Base-by-base conservation (phyloP, 371 early-diverging fungal genomes). In the Coemansia sp. region DNA sequence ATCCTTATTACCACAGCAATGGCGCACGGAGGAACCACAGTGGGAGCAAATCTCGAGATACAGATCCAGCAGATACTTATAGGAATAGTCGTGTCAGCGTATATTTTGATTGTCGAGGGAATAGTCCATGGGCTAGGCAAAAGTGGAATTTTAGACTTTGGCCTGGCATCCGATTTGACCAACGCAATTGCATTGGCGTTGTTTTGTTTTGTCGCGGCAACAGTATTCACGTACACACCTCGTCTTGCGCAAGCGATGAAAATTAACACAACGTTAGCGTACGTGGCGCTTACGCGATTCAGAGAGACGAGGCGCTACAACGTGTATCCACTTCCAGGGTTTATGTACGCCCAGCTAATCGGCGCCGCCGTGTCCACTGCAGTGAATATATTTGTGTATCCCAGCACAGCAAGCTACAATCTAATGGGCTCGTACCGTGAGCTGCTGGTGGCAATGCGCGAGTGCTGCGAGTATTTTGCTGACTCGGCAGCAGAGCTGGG, bases 21-120 rank as follows among this genome's bases (percentile, higher is more conserved):
- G 62, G 75, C 75, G n/a, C 71, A 75, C 25, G 71, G 67, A 23
- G 75, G 75, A 5, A 71, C 48, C 60, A 71, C 71, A 1, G 64
- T 75, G 2, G 75, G 75, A 5, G 71, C 75, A 2, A 75, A 75
- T 51, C 61, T 75, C 11, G 75, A 75, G 52, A 39, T 71, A 5
- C 75, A 75, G 63, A 9, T 62, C 5, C 75, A 75, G 57, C 75
- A 75, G 28, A 44, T 75, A 26, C 42, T 58, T n/a, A 42, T 75
- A 1, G 59, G 59, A 14, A 20, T 53, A 12, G 20, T 62, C 18
- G 62, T 62, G 7, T 63, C 67, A 2, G 39, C 25, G 9, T 75
- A 75, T 26, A 67, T 75, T 11, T 33, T 75, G 1, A 20, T 62
- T 4, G 28, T 71, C 30, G 62, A 75, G 20, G 67, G 47, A 5